Conservation (phyloP, 2,329 filamentous ascomycete species). For the Rutstroemia sp. region DNA sequence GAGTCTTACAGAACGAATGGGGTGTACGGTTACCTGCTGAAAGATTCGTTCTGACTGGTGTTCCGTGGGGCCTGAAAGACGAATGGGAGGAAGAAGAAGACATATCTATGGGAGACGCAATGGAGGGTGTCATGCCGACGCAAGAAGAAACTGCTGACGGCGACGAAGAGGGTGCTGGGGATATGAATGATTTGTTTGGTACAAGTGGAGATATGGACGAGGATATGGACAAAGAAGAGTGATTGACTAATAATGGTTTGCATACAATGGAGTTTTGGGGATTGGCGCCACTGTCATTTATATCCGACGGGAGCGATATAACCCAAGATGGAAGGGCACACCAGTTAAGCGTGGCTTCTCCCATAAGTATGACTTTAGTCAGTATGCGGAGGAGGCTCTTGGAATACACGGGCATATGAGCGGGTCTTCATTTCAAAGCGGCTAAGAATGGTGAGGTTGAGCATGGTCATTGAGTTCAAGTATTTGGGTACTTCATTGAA, state of each 20-base stretch:
- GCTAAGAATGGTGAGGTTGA: no score
- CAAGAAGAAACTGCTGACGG: constrained; percentile 33
- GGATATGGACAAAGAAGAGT: constrained; percentile 33
- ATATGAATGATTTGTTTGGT: constrained; percentile 11
- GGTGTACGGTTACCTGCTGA: constrained; percentile 59
- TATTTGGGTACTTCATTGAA: no score
- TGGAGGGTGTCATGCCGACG: constrained; percentile 31
- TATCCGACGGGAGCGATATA: no score
- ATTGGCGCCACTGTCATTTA: no score
- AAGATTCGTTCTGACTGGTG: constrained; percentile 59
- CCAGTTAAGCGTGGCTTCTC: no score
- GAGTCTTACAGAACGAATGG: constrained; percentile 58
- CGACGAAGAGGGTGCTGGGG: constrained; percentile 4
- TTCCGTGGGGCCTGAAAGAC: constrained; percentile 56
- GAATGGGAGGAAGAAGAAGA: constrained; percentile 46
- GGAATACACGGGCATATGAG: no score
- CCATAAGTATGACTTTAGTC: no score
- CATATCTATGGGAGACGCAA: constrained; percentile 30
- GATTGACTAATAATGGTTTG: constrained; percentile 13
- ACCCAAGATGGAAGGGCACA: no score
- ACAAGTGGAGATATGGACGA: constrained; percentile 35
- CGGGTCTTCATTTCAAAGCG: no score
- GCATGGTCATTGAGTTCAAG: no score
- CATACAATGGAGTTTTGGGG: no score
- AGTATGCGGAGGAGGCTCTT: no score